Percentiles rank a stretch among this genome's conserved stretches.
Conservation (phyloP, 768 basidiomycete genomes). For the Panus rudis region DNA sequence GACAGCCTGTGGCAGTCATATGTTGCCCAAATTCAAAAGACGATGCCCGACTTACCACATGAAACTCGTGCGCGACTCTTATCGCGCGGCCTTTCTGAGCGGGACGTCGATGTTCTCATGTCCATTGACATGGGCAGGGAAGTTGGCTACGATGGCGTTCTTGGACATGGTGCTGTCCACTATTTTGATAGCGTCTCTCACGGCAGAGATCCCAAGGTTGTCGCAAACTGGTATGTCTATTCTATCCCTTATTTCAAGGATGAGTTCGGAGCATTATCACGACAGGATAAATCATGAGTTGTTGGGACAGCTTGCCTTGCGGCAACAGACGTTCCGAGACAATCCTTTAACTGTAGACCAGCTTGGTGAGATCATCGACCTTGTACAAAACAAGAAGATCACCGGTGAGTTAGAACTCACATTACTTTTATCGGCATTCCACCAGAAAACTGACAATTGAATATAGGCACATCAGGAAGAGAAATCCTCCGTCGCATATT, state of each 20-base stretch:
- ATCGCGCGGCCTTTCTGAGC: constrained; percentile 43
- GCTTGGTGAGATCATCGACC: constrained; percentile 71
- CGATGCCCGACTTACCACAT: constrained; percentile 74
- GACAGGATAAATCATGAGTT: constrained; percentile 85
- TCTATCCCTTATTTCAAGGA: background rate
- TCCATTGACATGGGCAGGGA: constrained; percentile 60
- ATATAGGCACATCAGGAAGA: constrained; percentile 74
- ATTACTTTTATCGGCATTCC: background rate
- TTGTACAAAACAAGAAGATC: constrained; percentile 57
- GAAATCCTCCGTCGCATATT: constrained; percentile 69
- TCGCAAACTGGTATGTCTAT: constrained; percentile 75
- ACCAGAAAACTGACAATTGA: constrained; percentile 6
- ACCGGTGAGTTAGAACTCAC: constrained; percentile 48
- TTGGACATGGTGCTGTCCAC: constrained; percentile 46
- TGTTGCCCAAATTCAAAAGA: constrained; percentile 40
- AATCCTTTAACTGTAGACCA: constrained; percentile 56
- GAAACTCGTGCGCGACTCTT: constrained; percentile 53
- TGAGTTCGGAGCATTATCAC: too few relatives aligned
- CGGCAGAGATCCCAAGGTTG: constrained; percentile 57
- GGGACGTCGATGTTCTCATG: constrained; percentile 73
- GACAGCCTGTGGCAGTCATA: constrained; percentile 42
- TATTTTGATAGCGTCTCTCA: constrained; percentile 75
- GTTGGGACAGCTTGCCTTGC: constrained; percentile 65
- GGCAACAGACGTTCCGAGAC: constrained; percentile 46
- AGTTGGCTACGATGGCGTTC: constrained; percentile 54